Conservation (phyloP, 2,329 filamentous ascomycete species). For the Plectosphaerella plurivora region DNA sequence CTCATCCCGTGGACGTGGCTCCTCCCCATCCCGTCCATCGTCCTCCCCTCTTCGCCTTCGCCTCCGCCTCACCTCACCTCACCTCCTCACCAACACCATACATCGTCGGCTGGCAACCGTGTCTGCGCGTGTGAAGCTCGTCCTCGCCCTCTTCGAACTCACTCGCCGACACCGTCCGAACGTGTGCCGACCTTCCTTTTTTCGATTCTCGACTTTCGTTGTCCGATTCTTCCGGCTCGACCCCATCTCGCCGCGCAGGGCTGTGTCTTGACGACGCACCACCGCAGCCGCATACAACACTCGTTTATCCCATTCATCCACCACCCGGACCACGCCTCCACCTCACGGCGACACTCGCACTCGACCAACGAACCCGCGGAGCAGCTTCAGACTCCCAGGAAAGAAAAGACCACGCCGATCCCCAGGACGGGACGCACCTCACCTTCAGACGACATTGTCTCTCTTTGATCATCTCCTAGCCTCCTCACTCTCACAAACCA, state of each 20-base stretch:
- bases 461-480: background rate
- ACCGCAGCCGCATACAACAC: background rate
- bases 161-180: background rate
- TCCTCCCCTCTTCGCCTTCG: background rate
- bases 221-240: background rate
- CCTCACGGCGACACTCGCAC: background rate
- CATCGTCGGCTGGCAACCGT: conserved; percentile 1
- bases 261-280: conserved; percentile 4
- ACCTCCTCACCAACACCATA: background rate
- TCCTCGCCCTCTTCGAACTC: background rate
- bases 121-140: background rate
- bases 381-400: no score
- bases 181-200: background rate
- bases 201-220: conserved; percentile 10
- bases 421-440: background rate
- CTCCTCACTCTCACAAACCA: background rate
- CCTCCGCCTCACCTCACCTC: background rate
- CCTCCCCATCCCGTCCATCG: background rate
- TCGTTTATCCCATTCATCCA: background rate
- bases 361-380: background rate
- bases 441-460: background rate
- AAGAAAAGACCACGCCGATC: background rate
- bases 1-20: background rate
- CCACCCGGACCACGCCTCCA: background rate
- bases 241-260: background rate